phyloP scores from a whole-genome alignment of 192 early-diverging fungal genomes.

The Chytriomyces confervae region DNA sequence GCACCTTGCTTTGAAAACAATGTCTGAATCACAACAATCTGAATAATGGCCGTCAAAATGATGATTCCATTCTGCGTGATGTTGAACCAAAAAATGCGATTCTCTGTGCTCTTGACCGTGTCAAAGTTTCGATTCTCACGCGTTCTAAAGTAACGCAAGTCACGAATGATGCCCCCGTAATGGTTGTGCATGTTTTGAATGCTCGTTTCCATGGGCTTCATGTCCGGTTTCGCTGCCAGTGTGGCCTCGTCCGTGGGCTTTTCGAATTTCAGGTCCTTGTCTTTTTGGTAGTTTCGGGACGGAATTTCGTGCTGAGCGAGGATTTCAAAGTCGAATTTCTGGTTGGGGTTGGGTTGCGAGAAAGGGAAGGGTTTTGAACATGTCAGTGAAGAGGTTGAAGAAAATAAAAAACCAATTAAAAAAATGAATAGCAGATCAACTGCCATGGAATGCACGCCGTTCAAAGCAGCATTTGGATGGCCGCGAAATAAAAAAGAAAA shows the following conservation, averaged over 20 bases:
- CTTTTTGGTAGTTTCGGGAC: constrained; percentile 21
- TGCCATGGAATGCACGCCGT: no score
- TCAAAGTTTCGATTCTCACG: constrained; percentile 90
- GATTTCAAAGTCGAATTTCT: constrained; percentile 90
- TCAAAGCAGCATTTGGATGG: background rate
- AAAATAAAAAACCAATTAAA: no score
- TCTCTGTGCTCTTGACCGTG: constrained; percentile 87
- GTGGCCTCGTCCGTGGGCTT: constrained; percentile 11
- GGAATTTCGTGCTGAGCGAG: constrained; percentile 83
- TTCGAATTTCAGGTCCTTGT: constrained; percentile 34
- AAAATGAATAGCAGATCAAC: no score
- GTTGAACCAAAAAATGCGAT: constrained; percentile 91
- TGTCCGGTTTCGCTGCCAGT: constrained; percentile 47
- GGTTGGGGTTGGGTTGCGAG: constrained; percentile 37
- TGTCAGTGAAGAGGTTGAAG: no score
- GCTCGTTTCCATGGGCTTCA: constrained; percentile 62
- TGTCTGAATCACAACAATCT: constrained; percentile 91
- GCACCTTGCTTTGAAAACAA: constrained; percentile 74
- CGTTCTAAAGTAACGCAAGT: constrained; percentile 88
- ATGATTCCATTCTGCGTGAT: constrained; percentile 77
- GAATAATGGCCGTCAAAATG: constrained; percentile 82
- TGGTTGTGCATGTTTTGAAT: constrained; percentile 59
- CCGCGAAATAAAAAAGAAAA: background rate
- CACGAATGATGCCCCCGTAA: constrained; percentile 74
- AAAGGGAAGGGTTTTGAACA: no score